Conservation (phyloP, 805 yeast genomes). For the Saturnispora serradocipensis region DNA sequence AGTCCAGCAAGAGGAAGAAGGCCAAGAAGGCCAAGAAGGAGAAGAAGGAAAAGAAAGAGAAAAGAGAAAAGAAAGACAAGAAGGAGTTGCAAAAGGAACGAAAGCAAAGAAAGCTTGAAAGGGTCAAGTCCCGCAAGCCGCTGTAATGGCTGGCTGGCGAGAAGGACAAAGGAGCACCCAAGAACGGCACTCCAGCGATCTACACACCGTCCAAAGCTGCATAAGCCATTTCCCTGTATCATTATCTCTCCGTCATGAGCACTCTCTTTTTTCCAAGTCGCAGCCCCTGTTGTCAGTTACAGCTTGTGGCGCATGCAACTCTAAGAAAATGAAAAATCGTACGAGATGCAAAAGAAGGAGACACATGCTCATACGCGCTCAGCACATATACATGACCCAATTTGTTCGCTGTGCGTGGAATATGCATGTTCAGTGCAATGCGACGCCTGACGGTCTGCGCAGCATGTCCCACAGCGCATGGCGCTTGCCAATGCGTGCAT, state of each 20-base stretch:
- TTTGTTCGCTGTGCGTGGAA: neutral
- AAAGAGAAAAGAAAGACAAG: constrained; percentile 16
- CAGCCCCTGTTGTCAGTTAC: neutral
- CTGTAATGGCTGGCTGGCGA: neutral
- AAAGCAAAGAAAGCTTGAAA: constrained; percentile 7
- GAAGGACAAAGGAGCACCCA: neutral
- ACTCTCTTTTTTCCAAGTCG: neutral
- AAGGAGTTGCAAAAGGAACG: constrained; percentile 14
- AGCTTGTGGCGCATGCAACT: neutral
- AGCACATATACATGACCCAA: neutral
- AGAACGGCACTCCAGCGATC: too few species aligned
- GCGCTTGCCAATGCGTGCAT: neutral
- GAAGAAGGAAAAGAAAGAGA: constrained; percentile 16
- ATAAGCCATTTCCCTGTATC: too few species aligned
- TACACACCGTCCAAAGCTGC: too few species aligned
- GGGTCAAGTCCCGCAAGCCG: neutral
- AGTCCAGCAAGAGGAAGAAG: constrained; percentile 20
- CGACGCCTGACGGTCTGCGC: neutral
- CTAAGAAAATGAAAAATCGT: neutral
- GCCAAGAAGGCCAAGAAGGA: constrained; percentile 20
- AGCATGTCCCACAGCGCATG: neutral
- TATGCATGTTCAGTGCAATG: neutral
- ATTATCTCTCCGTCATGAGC: neutral
- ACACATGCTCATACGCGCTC: neutral
- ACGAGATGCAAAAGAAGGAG: neutral